Conservation (phyloP, 306 rosid species). For the Psophocarpus tetragonolobus region DNA sequence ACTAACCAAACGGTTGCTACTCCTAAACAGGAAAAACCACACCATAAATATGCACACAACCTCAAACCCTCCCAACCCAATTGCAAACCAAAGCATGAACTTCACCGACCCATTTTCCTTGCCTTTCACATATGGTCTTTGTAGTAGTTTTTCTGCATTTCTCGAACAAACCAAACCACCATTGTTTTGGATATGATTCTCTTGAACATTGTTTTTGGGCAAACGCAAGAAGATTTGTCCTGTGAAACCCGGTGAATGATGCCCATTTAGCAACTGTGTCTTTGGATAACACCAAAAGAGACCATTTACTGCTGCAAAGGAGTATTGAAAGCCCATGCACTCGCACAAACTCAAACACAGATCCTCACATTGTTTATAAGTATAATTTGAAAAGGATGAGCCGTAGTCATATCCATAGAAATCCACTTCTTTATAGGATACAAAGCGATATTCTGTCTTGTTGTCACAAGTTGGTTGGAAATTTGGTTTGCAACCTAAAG, state of each 20-base stretch:
- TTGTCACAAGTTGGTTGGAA: slow-evolving; percentile 20
- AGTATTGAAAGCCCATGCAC: slow-evolving; percentile 38
- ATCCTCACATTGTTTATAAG: slow-evolving; percentile 9
- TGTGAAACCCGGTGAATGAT: not conserved
- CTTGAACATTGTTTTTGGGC: not conserved
- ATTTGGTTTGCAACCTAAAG: slow-evolving; percentile 2
- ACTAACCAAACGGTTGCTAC: slow-evolving; percentile 14
- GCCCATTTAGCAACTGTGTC: slow-evolving; percentile 32
- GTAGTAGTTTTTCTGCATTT: not conserved
- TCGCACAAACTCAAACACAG: slow-evolving; percentile 4
- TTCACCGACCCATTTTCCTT: slow-evolving; percentile 29
- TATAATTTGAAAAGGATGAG: not conserved
- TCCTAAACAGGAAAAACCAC: slow-evolving; percentile 18
- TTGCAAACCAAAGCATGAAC: slow-evolving; percentile 39
- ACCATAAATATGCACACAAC: not conserved
- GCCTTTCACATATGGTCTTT: not conserved
- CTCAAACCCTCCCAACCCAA: slow-evolving; percentile 25
- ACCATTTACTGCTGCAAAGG: not conserved
- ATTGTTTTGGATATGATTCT: not conserved
- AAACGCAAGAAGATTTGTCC: slow-evolving; percentile 36
- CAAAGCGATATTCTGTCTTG: not conserved
- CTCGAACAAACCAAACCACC: not conserved
- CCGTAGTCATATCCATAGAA: slow-evolving; percentile 11
- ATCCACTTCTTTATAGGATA: not conserved
- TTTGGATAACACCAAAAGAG: slow-evolving; percentile 29